Conservation (phyloP, 768 basidiomycete species). For the Mycena indigotica region DNA sequence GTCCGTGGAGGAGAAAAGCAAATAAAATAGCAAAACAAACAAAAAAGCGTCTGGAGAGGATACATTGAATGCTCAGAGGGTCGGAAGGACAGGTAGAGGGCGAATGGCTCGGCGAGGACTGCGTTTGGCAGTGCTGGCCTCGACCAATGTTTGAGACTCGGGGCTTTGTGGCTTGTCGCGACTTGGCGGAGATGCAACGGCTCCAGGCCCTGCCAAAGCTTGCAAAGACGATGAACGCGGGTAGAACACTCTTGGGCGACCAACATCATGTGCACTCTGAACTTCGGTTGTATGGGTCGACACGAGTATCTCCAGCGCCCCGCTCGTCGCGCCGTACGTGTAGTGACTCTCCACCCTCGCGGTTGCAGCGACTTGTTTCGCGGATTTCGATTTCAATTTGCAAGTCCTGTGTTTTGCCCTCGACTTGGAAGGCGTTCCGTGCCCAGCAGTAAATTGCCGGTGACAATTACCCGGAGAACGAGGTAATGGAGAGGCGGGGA, state of each 20-base stretch:
- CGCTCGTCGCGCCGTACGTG: neutral
- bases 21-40: too few relatives aligned
- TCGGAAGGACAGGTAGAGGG: too few relatives aligned
- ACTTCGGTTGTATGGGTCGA: conserved; percentile 15
- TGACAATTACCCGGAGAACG: neutral
- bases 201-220: neutral
- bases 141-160: too few relatives aligned
- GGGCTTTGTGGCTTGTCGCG: too few relatives aligned
- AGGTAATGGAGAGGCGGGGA: conserved; percentile 1
- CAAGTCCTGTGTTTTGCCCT: too few relatives aligned
- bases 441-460: neutral
- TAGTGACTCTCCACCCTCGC: neutral
- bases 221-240: conserved; percentile 20
- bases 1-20: too few relatives aligned
- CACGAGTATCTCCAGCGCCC: conserved; percentile 12
- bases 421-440: neutral
- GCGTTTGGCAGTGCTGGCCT: too few relatives aligned
- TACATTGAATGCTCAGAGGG: too few relatives aligned
- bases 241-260: conserved; percentile 16
- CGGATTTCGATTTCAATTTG: conserved; percentile 1
- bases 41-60: too few relatives aligned
- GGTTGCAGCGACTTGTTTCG: neutral
- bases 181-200: too few relatives aligned
- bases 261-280: conserved; percentile 12
- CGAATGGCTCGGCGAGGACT: too few relatives aligned